Conservation (phyloP, 768 basidiomycete genomes). For the Amanita rubescens region DNA sequence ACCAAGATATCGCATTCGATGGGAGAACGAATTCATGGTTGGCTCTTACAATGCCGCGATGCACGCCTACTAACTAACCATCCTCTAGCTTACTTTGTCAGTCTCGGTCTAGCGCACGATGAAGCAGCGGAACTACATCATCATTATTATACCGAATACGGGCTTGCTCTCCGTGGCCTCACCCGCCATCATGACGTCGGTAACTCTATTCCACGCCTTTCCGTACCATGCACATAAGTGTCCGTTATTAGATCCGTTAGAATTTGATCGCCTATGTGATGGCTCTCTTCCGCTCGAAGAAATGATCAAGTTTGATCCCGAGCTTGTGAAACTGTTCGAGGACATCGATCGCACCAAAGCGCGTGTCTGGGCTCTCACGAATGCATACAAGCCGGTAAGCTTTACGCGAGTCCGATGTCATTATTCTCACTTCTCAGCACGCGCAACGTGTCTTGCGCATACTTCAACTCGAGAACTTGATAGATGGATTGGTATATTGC, state of each 20-base stretch:
- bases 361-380: conserved; percentile 82
- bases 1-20: conserved; percentile 71
- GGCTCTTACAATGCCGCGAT: background rate
- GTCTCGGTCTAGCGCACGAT: conserved; percentile 57
- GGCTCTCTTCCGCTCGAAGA: conserved; percentile 77
- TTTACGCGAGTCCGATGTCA: background rate
- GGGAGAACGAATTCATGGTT: conserved; percentile 74
- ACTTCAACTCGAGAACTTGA: conserved; percentile 59
- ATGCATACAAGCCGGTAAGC: conserved; percentile 69
- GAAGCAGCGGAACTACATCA: conserved; percentile 64
- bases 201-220: conserved; percentile 23
- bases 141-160: conserved; percentile 74
- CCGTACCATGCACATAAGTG: background rate
- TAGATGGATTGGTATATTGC: conserved; percentile 74
- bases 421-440: conserved; percentile 43
- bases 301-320: conserved; percentile 61
- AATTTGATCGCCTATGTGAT: conserved; percentile 81
- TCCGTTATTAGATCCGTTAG: conserved; percentile 51
- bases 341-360: conserved; percentile 74
- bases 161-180: conserved; percentile 75
- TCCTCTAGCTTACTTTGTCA: conserved; percentile 61
- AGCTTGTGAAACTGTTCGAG: conserved; percentile 57
- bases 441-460: conserved; percentile 74
- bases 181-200: conserved; percentile 72
- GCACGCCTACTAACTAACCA: background rate